These are phyloP conservation scores for Mimosa pudica DNA, from an alignment of 306 rosid species.

Conservation along the genomic window DNA sequence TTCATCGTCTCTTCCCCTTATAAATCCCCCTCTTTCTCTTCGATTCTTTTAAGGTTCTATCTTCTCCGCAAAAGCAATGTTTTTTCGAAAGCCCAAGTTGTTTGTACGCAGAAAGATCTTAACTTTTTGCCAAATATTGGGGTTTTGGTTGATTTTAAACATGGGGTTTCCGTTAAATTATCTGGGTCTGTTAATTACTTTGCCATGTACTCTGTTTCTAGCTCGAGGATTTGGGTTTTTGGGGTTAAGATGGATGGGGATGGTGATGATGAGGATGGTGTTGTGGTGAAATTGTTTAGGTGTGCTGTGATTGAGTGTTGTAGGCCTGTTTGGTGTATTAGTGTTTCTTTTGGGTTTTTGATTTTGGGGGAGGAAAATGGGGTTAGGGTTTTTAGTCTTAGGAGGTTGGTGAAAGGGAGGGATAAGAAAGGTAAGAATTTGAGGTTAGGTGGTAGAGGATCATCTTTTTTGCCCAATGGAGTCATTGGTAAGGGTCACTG, in stretches of 20 bases:
- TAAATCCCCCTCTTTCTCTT: conserved; percentile 64
- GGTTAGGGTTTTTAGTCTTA: conserved; percentile 58
- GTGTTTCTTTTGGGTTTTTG: conserved; percentile 63
- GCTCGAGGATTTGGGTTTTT: conserved; percentile 64
- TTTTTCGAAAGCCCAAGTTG: conserved; percentile 50
- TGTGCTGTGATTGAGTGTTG: conserved; percentile 76
- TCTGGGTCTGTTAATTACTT: conserved; percentile 76
- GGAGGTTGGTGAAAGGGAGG: conserved; percentile 49
- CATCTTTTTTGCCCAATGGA: conserved; percentile 48
- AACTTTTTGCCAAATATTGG: conserved; percentile 47
- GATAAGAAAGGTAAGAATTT: conserved; percentile 36
- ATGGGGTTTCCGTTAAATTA: conserved; percentile 66
- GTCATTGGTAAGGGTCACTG: conserved; percentile 37
- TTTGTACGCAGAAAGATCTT: conserved; percentile 58
- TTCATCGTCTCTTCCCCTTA: conserved; percentile 68
- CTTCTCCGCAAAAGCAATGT: conserved; percentile 35
- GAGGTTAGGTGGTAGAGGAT: conserved; percentile 34
- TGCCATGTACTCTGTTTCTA: conserved; percentile 59
- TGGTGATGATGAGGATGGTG: conserved; percentile 41
- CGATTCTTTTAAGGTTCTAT: conserved; percentile 69
- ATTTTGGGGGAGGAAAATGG: conserved; percentile 67
- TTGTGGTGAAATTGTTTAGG: conserved; percentile 68
- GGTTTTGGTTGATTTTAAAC: conserved; percentile 61
- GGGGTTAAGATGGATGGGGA: conserved; percentile 48
- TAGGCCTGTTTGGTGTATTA: conserved; percentile 64